phyloP scores from a whole-genome alignment of 768 basidiomycete species.

The Cystobasidium ongulense region DNA sequence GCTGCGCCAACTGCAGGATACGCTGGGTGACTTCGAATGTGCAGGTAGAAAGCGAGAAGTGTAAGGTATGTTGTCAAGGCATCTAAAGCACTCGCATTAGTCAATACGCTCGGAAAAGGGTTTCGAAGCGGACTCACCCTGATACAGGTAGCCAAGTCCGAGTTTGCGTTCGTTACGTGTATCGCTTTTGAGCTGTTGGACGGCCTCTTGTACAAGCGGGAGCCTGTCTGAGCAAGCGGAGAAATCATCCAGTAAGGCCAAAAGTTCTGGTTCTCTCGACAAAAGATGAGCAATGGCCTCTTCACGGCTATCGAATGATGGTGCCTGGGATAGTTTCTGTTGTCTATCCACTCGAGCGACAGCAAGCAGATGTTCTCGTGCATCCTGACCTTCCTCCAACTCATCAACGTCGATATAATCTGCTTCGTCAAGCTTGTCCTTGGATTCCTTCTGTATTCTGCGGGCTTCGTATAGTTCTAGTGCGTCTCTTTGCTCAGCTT shows the following conservation, averaged over 20 bases:
- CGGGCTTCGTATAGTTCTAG: conserved; percentile 39
- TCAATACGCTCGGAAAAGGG: neutral
- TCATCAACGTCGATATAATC: conserved; percentile 33
- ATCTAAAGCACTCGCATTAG: neutral
- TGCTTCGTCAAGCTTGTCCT: conserved; percentile 17
- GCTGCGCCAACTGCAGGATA: neutral
- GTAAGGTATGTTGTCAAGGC: conserved; percentile 13
- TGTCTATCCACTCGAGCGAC: neutral
- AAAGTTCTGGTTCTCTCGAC: conserved; percentile 37
- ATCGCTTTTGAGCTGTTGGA: neutral
- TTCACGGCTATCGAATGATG: conserved; percentile 11
- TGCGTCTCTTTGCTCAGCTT: conserved; percentile 38
- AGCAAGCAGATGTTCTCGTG: neutral
- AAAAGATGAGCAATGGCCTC: conserved; percentile 40
- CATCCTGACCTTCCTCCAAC: conserved; percentile 5
- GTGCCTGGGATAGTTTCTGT: conserved; percentile 2
- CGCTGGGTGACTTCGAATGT: conserved; percentile 22
- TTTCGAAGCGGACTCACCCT: neutral
- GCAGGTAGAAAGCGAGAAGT: conserved; percentile 9
- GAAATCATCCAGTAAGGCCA: conserved; percentile 41
- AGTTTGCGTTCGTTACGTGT: neutral
- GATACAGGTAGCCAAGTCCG: conserved; percentile 15
- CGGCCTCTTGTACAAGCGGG: neutral
- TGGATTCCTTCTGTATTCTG: conserved; percentile 36
- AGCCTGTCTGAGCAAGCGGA: conserved; percentile 11